Evolutionary conservation across 306 rosid genomes (phyloP).

Genomic region (Dryas octopetala): DNA sequence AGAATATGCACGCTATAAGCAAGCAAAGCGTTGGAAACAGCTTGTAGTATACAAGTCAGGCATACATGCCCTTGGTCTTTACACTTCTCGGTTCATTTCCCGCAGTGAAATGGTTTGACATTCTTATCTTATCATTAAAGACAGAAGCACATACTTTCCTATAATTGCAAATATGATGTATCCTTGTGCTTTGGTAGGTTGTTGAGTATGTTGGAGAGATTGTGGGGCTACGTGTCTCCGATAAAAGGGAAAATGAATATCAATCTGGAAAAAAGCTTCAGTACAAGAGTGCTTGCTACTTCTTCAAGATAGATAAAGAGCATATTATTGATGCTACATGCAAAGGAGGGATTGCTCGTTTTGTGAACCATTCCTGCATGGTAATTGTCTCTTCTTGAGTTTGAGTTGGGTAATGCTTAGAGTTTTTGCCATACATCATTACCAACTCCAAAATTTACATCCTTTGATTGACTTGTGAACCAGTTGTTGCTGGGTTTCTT

Average conservation of each 20-base stretch:
- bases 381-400: constrained; percentile 31
- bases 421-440: no score
- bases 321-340: constrained; percentile 72
- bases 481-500: background rate
- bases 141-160: constrained; percentile 1
- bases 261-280: constrained; percentile 63
- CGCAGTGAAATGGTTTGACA: constrained; percentile 60
- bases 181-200: constrained; percentile 46
- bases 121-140: constrained; percentile 8
- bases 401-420: background rate
- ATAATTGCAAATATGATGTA: constrained; percentile 8
- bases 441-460: background rate
- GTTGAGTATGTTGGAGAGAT: constrained; percentile 78
- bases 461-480: background rate
- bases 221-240: constrained; percentile 61
- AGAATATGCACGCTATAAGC: constrained; percentile 59
- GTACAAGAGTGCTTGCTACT: constrained; percentile 78
- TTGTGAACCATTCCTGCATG: constrained; percentile 78
- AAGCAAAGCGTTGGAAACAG: constrained; percentile 55
- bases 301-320: constrained; percentile 68
- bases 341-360: constrained; percentile 79
- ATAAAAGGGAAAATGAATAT: constrained; percentile 67
- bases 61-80: constrained; percentile 79
- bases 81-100: constrained; percentile 67
- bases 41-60: constrained; percentile 74